These are phyloP conservation scores for Aspergillus hancockii DNA, from an alignment of 495 filamentous ascomycete genomes.

Conservation along the genomic window DNA sequence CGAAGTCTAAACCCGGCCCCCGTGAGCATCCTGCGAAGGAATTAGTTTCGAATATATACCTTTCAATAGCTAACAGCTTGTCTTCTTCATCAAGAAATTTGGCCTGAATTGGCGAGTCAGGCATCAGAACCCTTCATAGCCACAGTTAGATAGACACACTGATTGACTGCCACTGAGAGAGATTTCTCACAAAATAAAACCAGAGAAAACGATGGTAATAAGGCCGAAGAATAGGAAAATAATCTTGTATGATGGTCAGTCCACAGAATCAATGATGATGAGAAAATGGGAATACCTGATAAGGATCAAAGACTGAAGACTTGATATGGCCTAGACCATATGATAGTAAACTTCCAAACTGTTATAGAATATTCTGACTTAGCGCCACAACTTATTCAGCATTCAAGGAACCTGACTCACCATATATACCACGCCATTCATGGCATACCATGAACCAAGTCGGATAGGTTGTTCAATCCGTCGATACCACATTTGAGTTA, in stretches of 20 bases:
- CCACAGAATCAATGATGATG: constrained; percentile 7
- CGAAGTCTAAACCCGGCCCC: constrained; percentile 40
- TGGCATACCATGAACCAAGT: constrained; percentile 61
- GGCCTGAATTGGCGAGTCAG: constrained; percentile 60
- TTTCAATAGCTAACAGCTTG: constrained; percentile 60
- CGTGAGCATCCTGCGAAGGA: not conserved
- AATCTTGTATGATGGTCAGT: constrained; percentile 32
- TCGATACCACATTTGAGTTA: constrained; percentile 66
- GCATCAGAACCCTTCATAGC: constrained; percentile 49
- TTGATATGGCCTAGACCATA: constrained; percentile 63
- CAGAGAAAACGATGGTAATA: constrained; percentile 51
- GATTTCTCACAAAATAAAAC: constrained; percentile 40
- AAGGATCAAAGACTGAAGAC: constrained; percentile 52
- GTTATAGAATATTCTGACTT: not conserved
- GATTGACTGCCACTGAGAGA: not conserved
- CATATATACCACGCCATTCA: constrained; percentile 58
- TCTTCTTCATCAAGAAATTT: constrained; percentile 61
- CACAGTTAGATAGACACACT: constrained; percentile 10
- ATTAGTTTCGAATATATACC: constrained; percentile 23
- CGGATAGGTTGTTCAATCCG: constrained; percentile 59
- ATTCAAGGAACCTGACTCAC: constrained; percentile 22
- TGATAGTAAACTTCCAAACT: constrained; percentile 52
- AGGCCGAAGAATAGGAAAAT: constrained; percentile 58
- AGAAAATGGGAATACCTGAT: constrained; percentile 42
- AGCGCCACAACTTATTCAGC: not conserved